A percentile compares a stretch with the other conserved stretches of the same genome.
Conservation (phyloP, 345 rosid genomes). For the Fremontodendron californicum region DNA sequence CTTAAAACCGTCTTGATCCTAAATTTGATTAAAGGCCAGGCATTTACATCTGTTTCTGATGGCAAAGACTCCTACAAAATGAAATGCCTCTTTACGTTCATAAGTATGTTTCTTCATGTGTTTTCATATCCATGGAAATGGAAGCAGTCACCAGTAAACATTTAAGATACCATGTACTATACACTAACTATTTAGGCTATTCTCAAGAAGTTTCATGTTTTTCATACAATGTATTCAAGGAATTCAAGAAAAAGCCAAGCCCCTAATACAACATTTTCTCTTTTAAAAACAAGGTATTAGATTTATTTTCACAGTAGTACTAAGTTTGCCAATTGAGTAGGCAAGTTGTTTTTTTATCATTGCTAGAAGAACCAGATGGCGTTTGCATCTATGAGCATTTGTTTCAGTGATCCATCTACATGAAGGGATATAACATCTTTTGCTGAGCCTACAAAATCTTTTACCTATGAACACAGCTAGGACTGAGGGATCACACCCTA, state of each 20-base stretch:
- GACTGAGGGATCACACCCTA: constrained; percentile 68
- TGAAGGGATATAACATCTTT: constrained; percentile 86
- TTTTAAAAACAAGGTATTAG: constrained; percentile 9
- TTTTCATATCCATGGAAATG: background rate
- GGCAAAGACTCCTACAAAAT: background rate
- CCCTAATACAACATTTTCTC: constrained; percentile 23
- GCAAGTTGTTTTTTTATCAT: background rate
- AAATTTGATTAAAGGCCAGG: background rate
- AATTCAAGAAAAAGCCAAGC: constrained; percentile 28
- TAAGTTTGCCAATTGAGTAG: background rate
- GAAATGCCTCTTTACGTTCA: too few relatives aligned
- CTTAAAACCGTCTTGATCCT: background rate
- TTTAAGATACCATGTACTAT: background rate
- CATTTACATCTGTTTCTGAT: background rate
- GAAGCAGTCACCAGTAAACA: constrained; percentile 3
- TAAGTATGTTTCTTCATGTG: too few relatives aligned
- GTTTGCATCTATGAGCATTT: constrained; percentile 85
- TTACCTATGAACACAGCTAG: constrained; percentile 96
- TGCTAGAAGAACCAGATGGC: constrained; percentile 90
- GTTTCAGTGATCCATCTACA: constrained; percentile 82
- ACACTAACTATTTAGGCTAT: background rate
- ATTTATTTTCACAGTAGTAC: constrained; percentile 17
- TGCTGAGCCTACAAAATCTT: constrained; percentile 77
- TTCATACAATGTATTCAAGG: constrained; percentile 26
- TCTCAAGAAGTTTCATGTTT: constrained; percentile 10